Evolutionary conservation across 495 filamentous ascomycete species (phyloP), one percentile per base, ranked within the genome.

Genomic region (Penicillium arizonense): DNA sequence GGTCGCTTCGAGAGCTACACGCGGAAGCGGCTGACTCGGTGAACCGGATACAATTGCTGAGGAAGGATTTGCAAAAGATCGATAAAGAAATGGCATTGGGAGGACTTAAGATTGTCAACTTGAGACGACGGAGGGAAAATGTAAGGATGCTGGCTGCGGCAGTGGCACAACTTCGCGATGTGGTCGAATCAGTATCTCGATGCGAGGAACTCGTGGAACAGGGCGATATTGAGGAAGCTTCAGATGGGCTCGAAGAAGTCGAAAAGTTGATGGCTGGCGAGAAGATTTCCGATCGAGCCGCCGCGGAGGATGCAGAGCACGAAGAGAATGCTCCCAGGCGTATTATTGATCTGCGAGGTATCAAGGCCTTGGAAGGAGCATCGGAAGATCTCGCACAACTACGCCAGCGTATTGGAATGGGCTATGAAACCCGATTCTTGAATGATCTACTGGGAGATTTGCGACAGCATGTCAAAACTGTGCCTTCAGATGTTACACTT

Each of bases 1-100:
- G 95, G 4, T 96, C 91, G 1, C 77, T 99, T 39, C 82, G 87
- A 47, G 91, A 97, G 60, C 74, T 99, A 26, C 92, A 97, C 65
- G 83, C 87, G 0, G 94, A 99, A 68, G 93, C 94, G 8, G 89
- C 90, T 10, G 89, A 95, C 52, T 96, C 91, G 0, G 93, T 97
- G 10, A 80, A 86, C 10, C 85, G 87, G 45, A 99, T 99, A 36
- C 89, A 90, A 64, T 74, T 79, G 2, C 63, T 99, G 42, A 81
- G 94, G 34, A 83, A 82, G 60, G 92, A 96, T 55, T 71, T 99
- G 2, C 75, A 83, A 45, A 80, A 80, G 21, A 79, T 99, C 13
- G 95, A 99, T 61, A 76, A 85, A 40, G 88, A 96, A 53, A 91
- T 97, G 76, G 95, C 91, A 4, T 71, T 90, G 2, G 88, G 87